These are phyloP conservation scores for Myochromella boudieri DNA, from an alignment of 768 basidiomycete genomes.

Conservation along the genomic window DNA sequence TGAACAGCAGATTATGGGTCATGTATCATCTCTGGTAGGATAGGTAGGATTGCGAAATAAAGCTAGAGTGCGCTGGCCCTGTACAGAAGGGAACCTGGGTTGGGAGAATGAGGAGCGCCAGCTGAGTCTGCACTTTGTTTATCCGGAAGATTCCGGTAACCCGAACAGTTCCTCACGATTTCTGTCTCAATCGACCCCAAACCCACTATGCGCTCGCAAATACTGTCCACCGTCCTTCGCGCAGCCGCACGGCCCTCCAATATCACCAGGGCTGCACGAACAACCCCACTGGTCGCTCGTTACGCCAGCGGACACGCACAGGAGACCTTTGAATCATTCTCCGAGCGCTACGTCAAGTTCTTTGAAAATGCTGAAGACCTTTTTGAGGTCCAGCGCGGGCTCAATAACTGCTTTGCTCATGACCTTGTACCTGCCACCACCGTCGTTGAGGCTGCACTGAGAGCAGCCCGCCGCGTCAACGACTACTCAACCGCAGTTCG, in stretches of 20 bases:
- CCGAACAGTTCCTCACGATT: conserved; percentile 29
- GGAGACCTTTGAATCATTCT: conserved; percentile 94
- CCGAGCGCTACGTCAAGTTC: conserved; percentile 90
- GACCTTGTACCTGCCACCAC: conserved; percentile 87
- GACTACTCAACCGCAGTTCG: conserved; percentile 97
- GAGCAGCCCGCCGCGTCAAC: conserved; percentile 87
- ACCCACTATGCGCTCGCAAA: conserved; percentile 54
- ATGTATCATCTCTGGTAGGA: no score
- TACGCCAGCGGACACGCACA: conserved; percentile 65
- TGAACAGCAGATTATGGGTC: not conserved
- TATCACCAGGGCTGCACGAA: conserved; percentile 34
- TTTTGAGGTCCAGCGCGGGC: conserved; percentile 97
- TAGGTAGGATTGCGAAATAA: no score
- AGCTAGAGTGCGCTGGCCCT: no score
- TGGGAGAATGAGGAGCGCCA: no score
- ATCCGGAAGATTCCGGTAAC: conserved; percentile 27
- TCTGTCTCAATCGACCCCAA: conserved; percentile 15
- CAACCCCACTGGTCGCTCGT: conserved; percentile 46
- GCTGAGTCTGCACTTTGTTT: no score
- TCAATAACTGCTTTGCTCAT: conserved; percentile 99
- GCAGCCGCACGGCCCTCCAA: conserved; percentile 50
- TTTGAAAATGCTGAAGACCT: conserved; percentile 93
- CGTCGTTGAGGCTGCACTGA: conserved; percentile 85
- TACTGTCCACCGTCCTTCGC: conserved; percentile 64
- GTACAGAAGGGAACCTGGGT: no score